Conservation (phyloP, 306 rosid genomes). For the Cicer chorassanicum region DNA sequence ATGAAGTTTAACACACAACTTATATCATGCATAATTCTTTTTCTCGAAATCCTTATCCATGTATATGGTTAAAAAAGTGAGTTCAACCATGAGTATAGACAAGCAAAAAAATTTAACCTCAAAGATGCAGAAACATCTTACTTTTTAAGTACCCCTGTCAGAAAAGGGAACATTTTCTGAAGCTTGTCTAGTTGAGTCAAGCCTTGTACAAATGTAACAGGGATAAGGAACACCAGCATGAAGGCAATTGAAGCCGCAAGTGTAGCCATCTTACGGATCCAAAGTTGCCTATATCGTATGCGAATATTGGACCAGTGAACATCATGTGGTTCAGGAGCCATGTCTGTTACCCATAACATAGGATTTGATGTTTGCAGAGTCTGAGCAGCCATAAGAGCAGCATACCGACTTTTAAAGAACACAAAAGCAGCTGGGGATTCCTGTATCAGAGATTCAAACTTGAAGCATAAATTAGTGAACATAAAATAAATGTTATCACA, state of each 20-base stretch:
- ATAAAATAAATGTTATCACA: slow-evolving; percentile 31
- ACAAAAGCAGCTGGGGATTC: slow-evolving; percentile 93
- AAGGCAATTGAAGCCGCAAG: slow-evolving; percentile 73
- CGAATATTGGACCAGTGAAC: slow-evolving; percentile 93
- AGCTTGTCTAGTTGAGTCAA: slow-evolving; percentile 81
- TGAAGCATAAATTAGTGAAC: slow-evolving; percentile 35
- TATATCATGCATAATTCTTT: slow-evolving; percentile 33
- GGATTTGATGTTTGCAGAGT: slow-evolving; percentile 90
- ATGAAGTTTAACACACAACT: slow-evolving; percentile 20
- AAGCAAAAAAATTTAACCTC: too few species aligned
- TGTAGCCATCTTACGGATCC: slow-evolving; percentile 89
- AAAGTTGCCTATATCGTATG: slow-evolving; percentile 84
- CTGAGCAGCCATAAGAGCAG: slow-evolving; percentile 70
- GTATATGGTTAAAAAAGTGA: slow-evolving; percentile 28
- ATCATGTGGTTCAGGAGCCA: slow-evolving; percentile 92
- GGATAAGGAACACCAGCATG: slow-evolving; percentile 82
- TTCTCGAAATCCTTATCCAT: slow-evolving; percentile 14
- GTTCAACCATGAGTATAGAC: slow-evolving; percentile 7
- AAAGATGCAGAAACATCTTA: slow-evolving; percentile 48
- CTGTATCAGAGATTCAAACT: slow-evolving; percentile 52
- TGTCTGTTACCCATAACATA: slow-evolving; percentile 87
- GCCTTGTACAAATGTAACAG: slow-evolving; percentile 88
- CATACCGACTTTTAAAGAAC: slow-evolving; percentile 93
- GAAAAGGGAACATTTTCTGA: slow-evolving; percentile 72
- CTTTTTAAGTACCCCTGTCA: slow-evolving; percentile 69